A percentile compares a stretch with the other conserved stretches of the same genome.
Conservation (phyloP, 768 basidiomycete genomes). For the Myochromella boudieri region DNA sequence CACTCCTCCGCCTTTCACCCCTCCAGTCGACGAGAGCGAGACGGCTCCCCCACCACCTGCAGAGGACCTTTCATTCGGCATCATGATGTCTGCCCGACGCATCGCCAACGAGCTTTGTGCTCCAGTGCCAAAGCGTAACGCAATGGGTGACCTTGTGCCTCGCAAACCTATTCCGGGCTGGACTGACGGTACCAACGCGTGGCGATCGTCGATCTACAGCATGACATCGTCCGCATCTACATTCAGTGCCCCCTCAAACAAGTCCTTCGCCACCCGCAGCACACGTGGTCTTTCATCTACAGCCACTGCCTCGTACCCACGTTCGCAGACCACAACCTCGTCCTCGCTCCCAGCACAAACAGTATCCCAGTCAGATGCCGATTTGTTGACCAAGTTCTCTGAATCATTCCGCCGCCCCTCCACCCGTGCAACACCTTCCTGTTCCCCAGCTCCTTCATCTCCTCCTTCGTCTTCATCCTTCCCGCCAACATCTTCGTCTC, state of each 20-base stretch:
- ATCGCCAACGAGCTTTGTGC: conserved; percentile 45
- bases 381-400: conserved; percentile 55
- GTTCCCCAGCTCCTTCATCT: conserved; percentile 31
- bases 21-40: conserved; percentile 37
- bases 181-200: conserved; percentile 65
- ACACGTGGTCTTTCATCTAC: conserved; percentile 47
- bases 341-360: conserved; percentile 9
- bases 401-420: conserved; percentile 57
- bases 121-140: conserved; percentile 38
- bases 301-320: conserved; percentile 23
- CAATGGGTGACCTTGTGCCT: conserved; percentile 29
- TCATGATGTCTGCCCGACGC: conserved; percentile 69
- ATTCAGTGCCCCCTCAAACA: conserved; percentile 32
- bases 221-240: conserved; percentile 41
- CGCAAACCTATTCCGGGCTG: conserved; percentile 59
- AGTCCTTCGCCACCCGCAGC: conserved; percentile 51
- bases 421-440: conserved; percentile 35
- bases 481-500: conserved; percentile 30
- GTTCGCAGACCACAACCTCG: no score
- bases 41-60: conserved; percentile 12
- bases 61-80: conserved; percentile 51
- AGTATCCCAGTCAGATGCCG: conserved; percentile 29
- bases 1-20: conserved; percentile 52
- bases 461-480: conserved; percentile 35
- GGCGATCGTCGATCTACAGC: conserved; percentile 66